Evolutionary conservation across 2,329 filamentous ascomycete genomes (phyloP), one percentile per base, ranked within the genome.

Genomic region (Xylariaceae sp.): DNA sequence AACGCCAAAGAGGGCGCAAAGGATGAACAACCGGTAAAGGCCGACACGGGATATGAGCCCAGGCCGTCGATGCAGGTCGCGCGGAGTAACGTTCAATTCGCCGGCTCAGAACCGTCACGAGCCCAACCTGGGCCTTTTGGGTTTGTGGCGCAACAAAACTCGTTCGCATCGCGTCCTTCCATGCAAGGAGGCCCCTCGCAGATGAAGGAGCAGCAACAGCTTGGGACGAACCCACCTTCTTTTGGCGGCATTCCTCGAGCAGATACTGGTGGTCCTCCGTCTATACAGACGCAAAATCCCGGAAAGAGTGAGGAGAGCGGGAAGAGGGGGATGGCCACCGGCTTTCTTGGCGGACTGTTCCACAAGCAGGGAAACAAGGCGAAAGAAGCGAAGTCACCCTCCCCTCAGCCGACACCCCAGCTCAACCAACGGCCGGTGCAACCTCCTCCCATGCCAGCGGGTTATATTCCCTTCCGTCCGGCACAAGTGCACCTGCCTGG

Each of bases 301-400:
- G 31, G 34, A 3, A 50, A 51, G 34, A 38, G 34, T 18, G 54
- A 59, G n/a, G 56, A 56, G 19, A 40, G 37, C 9, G 46, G 41
- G 11, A 50, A 50, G 36, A 59, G 53, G 46, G 38, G 52, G 11
- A 46, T 50, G 14, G 44, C 31, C 9, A 45, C 44, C 2, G 46
- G 50, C 8, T 57, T 59, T 17, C 29, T 59, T 7, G 53, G 56
- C 13, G 50, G 53, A 3, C 33, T 57, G 13, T 54, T 60, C 36
- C 51, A 51, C 24, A 54, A 55, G 16, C 55, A 53, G 35, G 47
- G 47, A 29, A 45, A 46, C 11, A 56, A 55, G 33, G 30, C 47
- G 4, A 48, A 53, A 13, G 56, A 59, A n/a, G 26, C 40, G 9
- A 56, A 47, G 34, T 18, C 44, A 16, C 53, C 47, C 32, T 28